Conservation (phyloP, 768 basidiomycete species). For the Suillus luteus region DNA sequence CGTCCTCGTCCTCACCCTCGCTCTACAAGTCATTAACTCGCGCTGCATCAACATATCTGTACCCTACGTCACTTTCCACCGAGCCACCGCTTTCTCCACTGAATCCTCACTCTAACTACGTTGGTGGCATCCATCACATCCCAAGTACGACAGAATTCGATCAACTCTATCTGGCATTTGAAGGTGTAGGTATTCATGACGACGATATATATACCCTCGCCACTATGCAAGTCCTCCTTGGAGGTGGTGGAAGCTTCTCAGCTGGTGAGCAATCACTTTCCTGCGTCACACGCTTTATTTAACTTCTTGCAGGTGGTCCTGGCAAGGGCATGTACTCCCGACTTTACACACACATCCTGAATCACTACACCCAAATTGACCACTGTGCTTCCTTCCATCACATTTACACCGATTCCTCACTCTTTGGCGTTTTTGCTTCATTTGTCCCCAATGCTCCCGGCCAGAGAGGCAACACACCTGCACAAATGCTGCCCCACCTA, state of each 20-base stretch:
- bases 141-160: constrained; percentile 74
- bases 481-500: constrained; percentile 79
- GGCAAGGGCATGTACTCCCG: constrained; percentile 99
- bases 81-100: constrained; percentile 13
- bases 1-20: constrained; percentile 52
- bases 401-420: constrained; percentile 91
- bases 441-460: constrained; percentile 69
- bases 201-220: constrained; percentile 92
- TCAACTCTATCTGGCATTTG: constrained; percentile 91
- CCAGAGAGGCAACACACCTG: constrained; percentile 59
- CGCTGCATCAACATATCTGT: constrained; percentile 75
- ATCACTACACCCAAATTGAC: constrained; percentile 91
- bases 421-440: constrained; percentile 90
- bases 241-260: constrained; percentile 95
- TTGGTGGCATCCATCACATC: constrained; percentile 80
- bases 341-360: constrained; percentile 93
- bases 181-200: constrained; percentile 88
- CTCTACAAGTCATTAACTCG: constrained; percentile 70
- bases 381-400: constrained; percentile 98
- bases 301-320: constrained; percentile 67
- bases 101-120: constrained; percentile 59
- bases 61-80: constrained; percentile 34
- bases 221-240: constrained; percentile 91
- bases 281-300: constrained; percentile 7
- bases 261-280: constrained; percentile 53